These are phyloP conservation scores for Trichoderma guizhouense DNA, from an alignment of 2,329 filamentous ascomycete species.

Conservation along the genomic window DNA sequence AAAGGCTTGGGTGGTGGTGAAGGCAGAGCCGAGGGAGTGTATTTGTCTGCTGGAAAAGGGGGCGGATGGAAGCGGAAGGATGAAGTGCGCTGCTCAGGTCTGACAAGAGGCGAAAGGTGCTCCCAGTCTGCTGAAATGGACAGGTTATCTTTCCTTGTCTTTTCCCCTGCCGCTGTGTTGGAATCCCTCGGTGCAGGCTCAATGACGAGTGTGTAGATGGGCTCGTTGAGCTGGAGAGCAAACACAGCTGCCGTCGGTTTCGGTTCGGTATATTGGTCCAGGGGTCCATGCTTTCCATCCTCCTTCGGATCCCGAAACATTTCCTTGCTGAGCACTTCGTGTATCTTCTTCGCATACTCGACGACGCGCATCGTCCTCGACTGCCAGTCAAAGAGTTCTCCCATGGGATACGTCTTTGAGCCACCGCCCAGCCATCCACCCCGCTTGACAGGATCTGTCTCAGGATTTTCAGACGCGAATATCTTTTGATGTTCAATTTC, in stretches of 20 bases:
- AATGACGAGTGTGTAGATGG: not conserved
- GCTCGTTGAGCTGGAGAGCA: not conserved
- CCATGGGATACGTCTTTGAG: not conserved
- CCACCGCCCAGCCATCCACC: not conserved
- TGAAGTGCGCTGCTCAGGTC: not conserved
- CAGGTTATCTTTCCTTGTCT: not conserved
- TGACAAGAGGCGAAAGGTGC: not conserved
- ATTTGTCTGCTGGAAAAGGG: not conserved
- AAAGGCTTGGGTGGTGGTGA: not conserved
- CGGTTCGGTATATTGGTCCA: not conserved
- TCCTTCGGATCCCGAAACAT: not conserved
- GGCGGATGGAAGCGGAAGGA: not conserved
- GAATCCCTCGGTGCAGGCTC: not conserved
- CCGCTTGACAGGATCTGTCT: not conserved
- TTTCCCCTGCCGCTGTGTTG: not conserved
- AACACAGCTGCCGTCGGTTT: not conserved
- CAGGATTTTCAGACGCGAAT: not conserved
- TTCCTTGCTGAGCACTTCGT: not conserved
- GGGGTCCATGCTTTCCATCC: not conserved
- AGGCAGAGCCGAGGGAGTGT: not conserved
- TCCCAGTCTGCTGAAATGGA: not conserved
- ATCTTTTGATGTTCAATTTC: not conserved
- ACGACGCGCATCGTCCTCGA: not conserved
- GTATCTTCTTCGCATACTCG: not conserved
- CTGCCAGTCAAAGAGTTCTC: not conserved